phyloP scores from a whole-genome alignment of 345 rosid genomes.

The Hibiscus syriacus region DNA sequence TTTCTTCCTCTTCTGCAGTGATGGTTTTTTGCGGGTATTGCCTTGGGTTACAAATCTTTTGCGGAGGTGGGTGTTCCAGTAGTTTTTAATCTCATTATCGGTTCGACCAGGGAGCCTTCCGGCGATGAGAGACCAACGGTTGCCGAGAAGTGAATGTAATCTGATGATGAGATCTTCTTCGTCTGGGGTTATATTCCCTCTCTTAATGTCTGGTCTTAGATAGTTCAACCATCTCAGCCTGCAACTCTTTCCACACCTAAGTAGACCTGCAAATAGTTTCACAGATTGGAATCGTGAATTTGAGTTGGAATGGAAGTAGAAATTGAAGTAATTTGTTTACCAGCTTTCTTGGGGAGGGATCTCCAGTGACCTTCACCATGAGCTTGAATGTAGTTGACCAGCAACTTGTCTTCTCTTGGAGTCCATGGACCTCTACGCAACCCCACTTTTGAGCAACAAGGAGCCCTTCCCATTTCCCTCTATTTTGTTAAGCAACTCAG shows the following conservation, averaged over 20 bases:
- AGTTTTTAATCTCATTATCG: slow-evolving; percentile 66
- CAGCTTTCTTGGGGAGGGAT: slow-evolving; percentile 53
- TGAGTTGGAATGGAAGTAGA: background rate
- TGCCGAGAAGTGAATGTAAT: slow-evolving; percentile 49
- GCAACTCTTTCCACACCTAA: slow-evolving; percentile 63
- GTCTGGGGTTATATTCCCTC: slow-evolving; percentile 46
- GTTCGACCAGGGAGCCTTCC: slow-evolving; percentile 61
- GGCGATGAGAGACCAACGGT: slow-evolving; percentile 66
- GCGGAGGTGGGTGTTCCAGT: slow-evolving; percentile 54
- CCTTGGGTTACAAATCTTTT: slow-evolving; percentile 30
- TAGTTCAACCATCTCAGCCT: slow-evolving; percentile 70
- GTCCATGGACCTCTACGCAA: slow-evolving; percentile 67
- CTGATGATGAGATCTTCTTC: slow-evolving; percentile 55
- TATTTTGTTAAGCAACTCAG: background rate
- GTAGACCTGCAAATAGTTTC: slow-evolving; percentile 37
- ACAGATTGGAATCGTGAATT: too few relatives aligned
- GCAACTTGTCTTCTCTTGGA: slow-evolving; percentile 50
- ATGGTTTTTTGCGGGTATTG: slow-evolving; percentile 25
- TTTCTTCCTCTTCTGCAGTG: slow-evolving; percentile 11
- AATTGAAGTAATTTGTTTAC: slow-evolving; percentile 12
- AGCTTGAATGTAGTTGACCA: slow-evolving; percentile 36
- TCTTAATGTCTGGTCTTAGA: slow-evolving; percentile 54
- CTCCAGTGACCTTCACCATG: slow-evolving; percentile 66
- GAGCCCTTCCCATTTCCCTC: slow-evolving; percentile 44
- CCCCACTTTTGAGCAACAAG: slow-evolving; percentile 41